Base-by-base conservation (phyloP, 1,284 basidiomycete genomes). In the Chalciporus piperatoides region DNA sequence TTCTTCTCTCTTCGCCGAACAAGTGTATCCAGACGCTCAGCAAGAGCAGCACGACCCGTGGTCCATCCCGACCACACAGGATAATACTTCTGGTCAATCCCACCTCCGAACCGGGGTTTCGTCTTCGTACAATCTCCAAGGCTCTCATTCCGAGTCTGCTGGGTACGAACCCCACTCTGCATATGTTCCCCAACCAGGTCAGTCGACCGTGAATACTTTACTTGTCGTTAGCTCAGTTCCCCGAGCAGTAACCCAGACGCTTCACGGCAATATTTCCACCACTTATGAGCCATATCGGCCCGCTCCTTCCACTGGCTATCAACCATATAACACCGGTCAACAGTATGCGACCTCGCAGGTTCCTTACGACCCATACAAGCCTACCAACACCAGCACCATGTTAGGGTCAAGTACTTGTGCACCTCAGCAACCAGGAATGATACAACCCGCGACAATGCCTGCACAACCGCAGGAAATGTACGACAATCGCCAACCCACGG, bases 331-430 rank as follows among this genome's bases (percentile, higher is more conserved):
- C 40, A 47, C 44, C 42, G 54, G 49, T 35, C 57, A 53, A 15
- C 54, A 57, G 25, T 48, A 55, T 41, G 42, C 24, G 8, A 32
- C 38, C 15, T 41, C 27, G 12, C 55, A 46, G 24, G 36, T 46
- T 12, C 15, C 44, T 40, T 60, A 65, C 51, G 65, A 68, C 48
- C 61, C 65, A 24, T 72, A 71, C 56, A 66, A 63, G 42, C 64
- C 71, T 15, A 52, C 62, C 32, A 49, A 64, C 30, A 60, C 59
- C 44, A 49, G 63, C 28, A 60, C 59, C 44, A 55, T 41, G 35
- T 56, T 60, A 40, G 35, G 41, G 38, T 54, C 56, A 33, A 46
- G 40, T 36, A 32, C 58, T 15, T 51, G 55, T 35, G 28, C 35
- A 32, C 44, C 51, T n/a, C 60, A 38, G 25, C 54, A 59, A 42